Conservation (phyloP, 2,329 filamentous ascomycete species). For the Cytospora leucostoma region DNA sequence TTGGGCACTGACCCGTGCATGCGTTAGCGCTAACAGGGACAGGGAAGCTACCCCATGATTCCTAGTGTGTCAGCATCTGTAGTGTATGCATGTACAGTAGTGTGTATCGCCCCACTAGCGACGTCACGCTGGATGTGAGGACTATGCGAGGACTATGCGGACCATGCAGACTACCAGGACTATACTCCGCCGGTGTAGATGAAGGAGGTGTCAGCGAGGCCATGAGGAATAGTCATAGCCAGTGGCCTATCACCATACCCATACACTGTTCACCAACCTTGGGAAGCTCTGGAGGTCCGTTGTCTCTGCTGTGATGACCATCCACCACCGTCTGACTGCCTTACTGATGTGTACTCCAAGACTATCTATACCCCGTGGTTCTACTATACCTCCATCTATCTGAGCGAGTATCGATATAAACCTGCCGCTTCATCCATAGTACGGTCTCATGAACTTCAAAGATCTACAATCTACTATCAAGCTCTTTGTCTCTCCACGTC, state of each 20-base stretch:
- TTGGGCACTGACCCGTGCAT: conserved; percentile 7
- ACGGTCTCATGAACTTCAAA: neutral
- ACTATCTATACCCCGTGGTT: too few species aligned
- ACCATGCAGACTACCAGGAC: neutral
- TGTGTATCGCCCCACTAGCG: neutral
- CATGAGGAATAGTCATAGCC: too few species aligned
- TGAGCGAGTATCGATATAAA: too few species aligned
- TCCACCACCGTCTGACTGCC: too few species aligned
- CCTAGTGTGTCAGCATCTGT: neutral
- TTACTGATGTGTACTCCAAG: too few species aligned
- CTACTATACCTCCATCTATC: too few species aligned
- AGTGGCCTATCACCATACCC: too few species aligned
- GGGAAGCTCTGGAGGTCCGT: neutral
- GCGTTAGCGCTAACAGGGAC: conserved; percentile 10
- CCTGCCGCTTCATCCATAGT: neutral
- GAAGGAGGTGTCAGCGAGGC: too few species aligned
- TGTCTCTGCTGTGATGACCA: neutral
- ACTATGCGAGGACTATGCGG: neutral
- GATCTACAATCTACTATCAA: neutral
- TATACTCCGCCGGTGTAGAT: too few species aligned
- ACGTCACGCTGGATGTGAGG: neutral
- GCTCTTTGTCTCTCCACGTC: conserved; percentile 2
- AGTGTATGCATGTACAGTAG: neutral
- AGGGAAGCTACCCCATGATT: neutral
- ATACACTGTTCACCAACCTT: too few species aligned